Percentiles rank a stretch among this genome's conserved stretches.
phyloP scores from a whole-genome alignment of 1,284 basidiomycete genomes.

The Fomitopsis palustris region DNA sequence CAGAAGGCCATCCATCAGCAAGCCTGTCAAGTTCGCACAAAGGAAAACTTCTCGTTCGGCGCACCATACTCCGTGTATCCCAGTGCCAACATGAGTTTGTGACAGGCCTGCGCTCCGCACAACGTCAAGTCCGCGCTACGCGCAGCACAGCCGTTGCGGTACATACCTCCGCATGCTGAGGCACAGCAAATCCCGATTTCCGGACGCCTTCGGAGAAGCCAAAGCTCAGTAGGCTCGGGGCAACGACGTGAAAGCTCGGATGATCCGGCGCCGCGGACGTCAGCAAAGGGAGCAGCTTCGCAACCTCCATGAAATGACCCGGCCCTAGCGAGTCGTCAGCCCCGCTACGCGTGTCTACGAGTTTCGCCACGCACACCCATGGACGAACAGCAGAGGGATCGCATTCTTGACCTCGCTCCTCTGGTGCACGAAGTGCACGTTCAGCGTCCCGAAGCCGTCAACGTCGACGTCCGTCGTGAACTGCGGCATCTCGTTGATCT shows the following conservation, averaged over 20 bases:
- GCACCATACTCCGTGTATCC: slow-evolving; percentile 28
- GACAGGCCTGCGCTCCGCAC: no score
- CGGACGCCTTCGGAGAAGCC: slow-evolving; percentile 47
- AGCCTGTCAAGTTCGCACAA: neutral
- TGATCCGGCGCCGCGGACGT: slow-evolving; percentile 26
- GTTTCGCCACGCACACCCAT: slow-evolving; percentile 37
- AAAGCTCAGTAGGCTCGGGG: slow-evolving; percentile 48
- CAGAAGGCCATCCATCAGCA: neutral
- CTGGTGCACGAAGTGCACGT: slow-evolving; percentile 43
- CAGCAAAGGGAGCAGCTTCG: slow-evolving; percentile 28
- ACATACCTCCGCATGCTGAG: slow-evolving; percentile 26
- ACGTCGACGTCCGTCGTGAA: slow-evolving; percentile 39
- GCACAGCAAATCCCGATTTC: slow-evolving; percentile 32
- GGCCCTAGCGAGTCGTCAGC: slow-evolving; percentile 31
- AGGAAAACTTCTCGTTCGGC: no score
- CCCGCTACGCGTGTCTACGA: no score
- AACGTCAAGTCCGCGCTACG: no score
- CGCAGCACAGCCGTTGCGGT: no score
- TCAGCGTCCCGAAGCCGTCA: slow-evolving; percentile 32
- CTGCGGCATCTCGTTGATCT: slow-evolving; percentile 40
- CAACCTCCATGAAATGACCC: slow-evolving; percentile 41
- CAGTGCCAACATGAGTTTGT: slow-evolving; percentile 10
- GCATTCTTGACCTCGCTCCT: slow-evolving; percentile 32
- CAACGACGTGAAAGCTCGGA: slow-evolving; percentile 59
- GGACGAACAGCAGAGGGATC: slow-evolving; percentile 43